Base-by-base conservation (phyloP, 2,329 filamentous ascomycete species). In the Aureobasidium pullulans region DNA sequence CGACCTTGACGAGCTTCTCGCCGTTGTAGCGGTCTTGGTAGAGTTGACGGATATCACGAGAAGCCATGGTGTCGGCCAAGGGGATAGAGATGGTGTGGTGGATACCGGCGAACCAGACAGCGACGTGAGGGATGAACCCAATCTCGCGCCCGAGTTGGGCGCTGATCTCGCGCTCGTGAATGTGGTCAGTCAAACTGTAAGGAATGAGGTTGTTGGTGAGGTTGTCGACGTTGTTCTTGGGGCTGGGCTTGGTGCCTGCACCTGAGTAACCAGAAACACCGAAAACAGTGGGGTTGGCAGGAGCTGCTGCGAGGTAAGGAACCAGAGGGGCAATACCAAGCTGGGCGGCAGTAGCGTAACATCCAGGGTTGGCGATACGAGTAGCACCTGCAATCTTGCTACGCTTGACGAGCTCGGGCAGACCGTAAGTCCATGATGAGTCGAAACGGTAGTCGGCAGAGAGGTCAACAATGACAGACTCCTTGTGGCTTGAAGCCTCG, bases 381-480 rank as follows among this genome's bases (percentile, higher is more conserved):
- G 82, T 91, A 6, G 93, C 84, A 65, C 86, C 82, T 28, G 87
- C 84, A 66, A 97, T 91, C 65, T 86, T 82, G 62, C 83, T 82
- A 59, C 93, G 85, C 72, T 85, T 84, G 52, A 90, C 83, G 52
- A 96, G 80, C 75, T 97, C 94, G 13, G 91, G 91, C 4, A 96
- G 85, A 66, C 90, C 90, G 69, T 96, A 97, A 0, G 89, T 90
- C 92, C 91, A 96, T 28, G 81, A 80, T 60, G 80, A 77, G 70
- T 96, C 88, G 72, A 96, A 97, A 53, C 93, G 86, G 75, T 96
- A 95, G 76, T 99, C 94, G 62, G 94, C 94, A n/a, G 91, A 96
- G 37, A 99, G 82, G 72, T 99, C 94, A 47, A 99, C 81, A 65
- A 97, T 89, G 42, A 97, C 79, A 66, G 88, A 91, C 63, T 82